Evolutionary conservation across 192 early-diverging fungal genomes (phyloP).

Genomic region (Geranomyces michiganensis): DNA sequence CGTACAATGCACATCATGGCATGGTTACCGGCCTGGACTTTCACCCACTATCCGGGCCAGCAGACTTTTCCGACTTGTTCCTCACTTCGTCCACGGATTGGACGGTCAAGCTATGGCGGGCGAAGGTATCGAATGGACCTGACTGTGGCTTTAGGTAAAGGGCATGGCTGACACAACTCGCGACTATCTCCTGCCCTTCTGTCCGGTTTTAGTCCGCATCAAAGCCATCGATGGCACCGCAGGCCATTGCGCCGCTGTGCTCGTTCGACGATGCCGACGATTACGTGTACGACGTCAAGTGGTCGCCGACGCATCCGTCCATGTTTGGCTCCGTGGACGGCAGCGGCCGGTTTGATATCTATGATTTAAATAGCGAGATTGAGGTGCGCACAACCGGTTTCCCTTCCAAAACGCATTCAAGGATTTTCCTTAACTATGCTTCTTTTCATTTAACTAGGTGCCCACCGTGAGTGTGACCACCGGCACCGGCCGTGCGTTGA

Average conservation of each 20-base stretch:
- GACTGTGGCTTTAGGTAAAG: conserved; percentile 1
- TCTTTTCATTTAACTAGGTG: conserved; percentile 59
- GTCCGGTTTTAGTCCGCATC: conserved; percentile 22
- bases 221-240: conserved; percentile 34
- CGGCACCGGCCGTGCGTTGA: conserved; percentile 74
- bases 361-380: conserved; percentile 89
- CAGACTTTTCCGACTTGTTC: conserved; percentile 90
- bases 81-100: conserved; percentile 93
- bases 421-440: neutral
- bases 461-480: conserved; percentile 61
- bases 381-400: conserved; percentile 56
- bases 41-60: conserved; percentile 80
- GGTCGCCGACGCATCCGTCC: conserved; percentile 96
- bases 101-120: conserved; percentile 96
- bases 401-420: neutral
- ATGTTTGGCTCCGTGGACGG: conserved; percentile 93
- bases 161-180: too few species aligned
- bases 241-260: conserved; percentile 68
- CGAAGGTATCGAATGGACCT: conserved; percentile 31
- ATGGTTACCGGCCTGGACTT: conserved; percentile 88
- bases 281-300: conserved; percentile 97
- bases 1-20: conserved; percentile 86
- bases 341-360: conserved; percentile 84
- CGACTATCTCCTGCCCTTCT: too few species aligned
- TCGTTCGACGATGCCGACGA: conserved; percentile 93